phyloP scores from a whole-genome alignment of 306 rosid species.

The Argentina anserina region DNA sequence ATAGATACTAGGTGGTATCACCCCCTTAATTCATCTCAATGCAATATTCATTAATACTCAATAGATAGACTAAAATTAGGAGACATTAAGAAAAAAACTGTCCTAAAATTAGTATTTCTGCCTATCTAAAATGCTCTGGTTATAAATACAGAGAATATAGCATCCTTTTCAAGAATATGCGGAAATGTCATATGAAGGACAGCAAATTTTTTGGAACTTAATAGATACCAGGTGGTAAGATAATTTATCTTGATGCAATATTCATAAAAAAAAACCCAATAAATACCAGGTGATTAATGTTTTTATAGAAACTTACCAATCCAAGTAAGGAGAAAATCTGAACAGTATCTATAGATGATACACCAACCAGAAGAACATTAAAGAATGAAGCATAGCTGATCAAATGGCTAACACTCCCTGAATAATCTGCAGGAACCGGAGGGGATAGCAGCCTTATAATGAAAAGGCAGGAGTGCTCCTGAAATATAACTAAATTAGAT shows the following conservation, averaged over 20 bases:
- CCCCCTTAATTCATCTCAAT: not conserved
- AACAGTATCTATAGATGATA: constrained; percentile 65
- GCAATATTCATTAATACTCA: not conserved
- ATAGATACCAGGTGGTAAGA: too few species aligned
- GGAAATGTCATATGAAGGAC: not conserved
- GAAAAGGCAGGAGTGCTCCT: constrained; percentile 71
- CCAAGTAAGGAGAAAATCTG: constrained; percentile 94
- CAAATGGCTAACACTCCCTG: constrained; percentile 68
- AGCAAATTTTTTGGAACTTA: too few species aligned
- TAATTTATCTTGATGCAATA: not conserved
- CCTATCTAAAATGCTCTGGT: not conserved
- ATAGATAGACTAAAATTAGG: not conserved
- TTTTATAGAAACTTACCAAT: constrained; percentile 54
- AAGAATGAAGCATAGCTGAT: constrained; percentile 71
- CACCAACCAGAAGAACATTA: constrained; percentile 68
- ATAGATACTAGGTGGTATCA: too few species aligned
- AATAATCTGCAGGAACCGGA: constrained; percentile 48
- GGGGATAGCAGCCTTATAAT: constrained; percentile 65
- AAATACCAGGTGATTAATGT: not conserved
- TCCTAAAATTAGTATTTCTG: not conserved
- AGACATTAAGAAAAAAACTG: not conserved
- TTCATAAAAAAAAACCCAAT: not conserved
- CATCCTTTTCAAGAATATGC: not conserved
- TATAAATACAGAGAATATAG: constrained; percentile 1
- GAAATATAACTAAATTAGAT: constrained; percentile 30